Evolutionary conservation across 1,284 basidiomycete genomes (phyloP).

Genomic region (Macrocystidia cucumis): DNA sequence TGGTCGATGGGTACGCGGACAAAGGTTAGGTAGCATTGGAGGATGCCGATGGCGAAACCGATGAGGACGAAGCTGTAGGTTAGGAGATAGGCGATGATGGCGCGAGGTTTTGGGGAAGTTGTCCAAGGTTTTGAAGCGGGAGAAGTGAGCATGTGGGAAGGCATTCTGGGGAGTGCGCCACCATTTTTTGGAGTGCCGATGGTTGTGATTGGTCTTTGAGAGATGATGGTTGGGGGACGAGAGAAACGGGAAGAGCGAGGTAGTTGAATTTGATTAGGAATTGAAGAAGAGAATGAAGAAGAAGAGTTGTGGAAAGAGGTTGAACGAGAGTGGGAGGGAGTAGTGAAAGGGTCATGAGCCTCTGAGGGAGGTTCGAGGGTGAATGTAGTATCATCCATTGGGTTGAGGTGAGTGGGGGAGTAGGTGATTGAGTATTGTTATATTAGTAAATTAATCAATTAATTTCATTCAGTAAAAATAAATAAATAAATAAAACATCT

Average conservation of each 20-base stretch:
- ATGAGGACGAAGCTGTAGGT: conserved; percentile 37
- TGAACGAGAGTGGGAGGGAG: conserved; percentile 24
- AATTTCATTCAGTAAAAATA: no score
- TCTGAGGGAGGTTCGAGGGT: neutral
- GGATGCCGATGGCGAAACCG: conserved; percentile 35
- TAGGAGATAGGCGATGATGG: conserved; percentile 49
- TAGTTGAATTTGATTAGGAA: conserved; percentile 7
- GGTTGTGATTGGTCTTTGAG: neutral
- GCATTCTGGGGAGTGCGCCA: conserved; percentile 27
- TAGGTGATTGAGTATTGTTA: no score
- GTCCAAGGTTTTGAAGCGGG: conserved; percentile 54
- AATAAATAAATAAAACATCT: no score
- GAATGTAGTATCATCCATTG: conserved; percentile 3
- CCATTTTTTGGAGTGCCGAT: conserved; percentile 13
- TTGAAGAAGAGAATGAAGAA: conserved; percentile 19
- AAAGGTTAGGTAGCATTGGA: conserved; percentile 41
- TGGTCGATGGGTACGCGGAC: conserved; percentile 31
- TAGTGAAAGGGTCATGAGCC: conserved; percentile 23
- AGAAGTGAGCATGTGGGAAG: conserved; percentile 25
- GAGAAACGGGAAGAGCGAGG: conserved; percentile 9
- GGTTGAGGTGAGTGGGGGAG: neutral
- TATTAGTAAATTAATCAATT: no score
- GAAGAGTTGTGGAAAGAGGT: conserved; percentile 19
- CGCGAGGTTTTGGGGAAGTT: conserved; percentile 38
- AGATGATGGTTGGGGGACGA: conserved; percentile 13